phyloP scores from a whole-genome alignment of 2,329 filamentous ascomycete genomes.

The Alternaria sp. region DNA sequence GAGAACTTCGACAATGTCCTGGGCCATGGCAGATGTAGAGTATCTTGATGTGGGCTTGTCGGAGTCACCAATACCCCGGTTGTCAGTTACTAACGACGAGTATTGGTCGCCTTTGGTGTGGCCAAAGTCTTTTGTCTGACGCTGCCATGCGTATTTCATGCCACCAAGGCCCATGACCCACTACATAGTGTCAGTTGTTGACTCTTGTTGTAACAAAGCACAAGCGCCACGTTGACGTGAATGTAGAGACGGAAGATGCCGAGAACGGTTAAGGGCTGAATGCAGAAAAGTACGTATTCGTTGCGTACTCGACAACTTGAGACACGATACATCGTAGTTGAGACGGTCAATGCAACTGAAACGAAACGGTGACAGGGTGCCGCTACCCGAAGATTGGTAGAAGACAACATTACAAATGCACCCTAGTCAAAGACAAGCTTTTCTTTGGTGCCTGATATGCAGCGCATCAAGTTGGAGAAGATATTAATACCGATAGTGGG shows the following conservation, averaged over 20 bases:
- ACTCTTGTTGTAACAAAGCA: neutral
- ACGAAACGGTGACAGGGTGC: slow-evolving; percentile 42
- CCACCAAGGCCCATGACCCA: slow-evolving; percentile 83
- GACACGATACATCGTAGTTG: slow-evolving; percentile 35
- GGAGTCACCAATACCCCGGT: slow-evolving; percentile 82
- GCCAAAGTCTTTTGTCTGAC: slow-evolving; percentile 82
- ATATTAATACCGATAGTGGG: slow-evolving; percentile 23
- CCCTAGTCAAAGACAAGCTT: neutral
- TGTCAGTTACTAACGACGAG: slow-evolving; percentile 80
- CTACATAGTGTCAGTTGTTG: slow-evolving; percentile 54
- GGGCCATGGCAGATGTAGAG: slow-evolving; percentile 84
- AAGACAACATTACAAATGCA: slow-evolving; percentile 34
- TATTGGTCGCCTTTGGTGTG: slow-evolving; percentile 73
- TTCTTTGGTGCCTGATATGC: slow-evolving; percentile 20
- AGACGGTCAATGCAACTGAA: slow-evolving; percentile 49
- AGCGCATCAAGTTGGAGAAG: slow-evolving; percentile 23
- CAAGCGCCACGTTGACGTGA: neutral
- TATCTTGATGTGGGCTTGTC: slow-evolving; percentile 80
- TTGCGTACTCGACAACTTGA: slow-evolving; percentile 32
- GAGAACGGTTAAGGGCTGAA: slow-evolving; percentile 2
- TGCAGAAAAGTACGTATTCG: slow-evolving; percentile 12
- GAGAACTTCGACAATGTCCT: slow-evolving; percentile 74
- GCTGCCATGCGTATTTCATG: slow-evolving; percentile 75
- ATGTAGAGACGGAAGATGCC: slow-evolving; percentile 1
- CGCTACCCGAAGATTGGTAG: slow-evolving; percentile 14